phyloP scores from a whole-genome alignment of 139 green algal species.

The Micractinium conductrix region DNA sequence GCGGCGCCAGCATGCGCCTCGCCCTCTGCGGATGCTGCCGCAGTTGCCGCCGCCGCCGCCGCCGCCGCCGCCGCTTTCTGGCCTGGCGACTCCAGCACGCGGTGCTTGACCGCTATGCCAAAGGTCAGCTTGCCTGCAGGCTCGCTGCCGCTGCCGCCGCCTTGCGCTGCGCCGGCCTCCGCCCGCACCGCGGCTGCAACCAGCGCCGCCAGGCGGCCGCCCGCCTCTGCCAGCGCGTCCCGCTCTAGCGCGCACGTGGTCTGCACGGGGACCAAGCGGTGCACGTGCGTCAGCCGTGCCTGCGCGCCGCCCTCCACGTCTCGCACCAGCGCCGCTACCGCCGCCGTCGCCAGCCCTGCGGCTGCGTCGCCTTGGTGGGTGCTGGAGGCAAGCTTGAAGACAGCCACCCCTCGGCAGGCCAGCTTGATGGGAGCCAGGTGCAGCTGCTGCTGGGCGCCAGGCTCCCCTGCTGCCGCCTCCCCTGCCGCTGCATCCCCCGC shows the following conservation, averaged over 20 bases:
- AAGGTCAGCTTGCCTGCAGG: conserved; percentile 1
- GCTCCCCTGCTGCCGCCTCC: background rate
- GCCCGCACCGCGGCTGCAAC: background rate
- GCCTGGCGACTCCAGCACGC: background rate
- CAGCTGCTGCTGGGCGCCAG: background rate
- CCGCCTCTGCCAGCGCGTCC: background rate
- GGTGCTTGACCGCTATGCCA: conserved; percentile 20
- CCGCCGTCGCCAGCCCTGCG: background rate
- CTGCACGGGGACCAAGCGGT: conserved; percentile 18
- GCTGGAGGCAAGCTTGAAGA: background rate
- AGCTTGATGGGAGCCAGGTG: conserved; percentile 23
- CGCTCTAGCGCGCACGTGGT: background rate
- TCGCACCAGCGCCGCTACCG: background rate
- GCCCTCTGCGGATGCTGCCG: background rate
- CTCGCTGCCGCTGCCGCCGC: background rate
- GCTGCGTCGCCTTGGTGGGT: background rate
- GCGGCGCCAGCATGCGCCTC: background rate
- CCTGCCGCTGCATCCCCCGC: background rate
- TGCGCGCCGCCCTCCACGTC: conserved; percentile 4
- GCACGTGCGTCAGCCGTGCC: conserved; percentile 18
- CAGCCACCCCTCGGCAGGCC: conserved; percentile 6
- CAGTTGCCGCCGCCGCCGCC: background rate
- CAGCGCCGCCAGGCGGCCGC: background rate
- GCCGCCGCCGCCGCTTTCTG: background rate
- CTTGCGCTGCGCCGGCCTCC: background rate